Evolutionary conservation across 169 alveolate genomes (phyloP).

Genomic region (Babesia ovata): DNA sequence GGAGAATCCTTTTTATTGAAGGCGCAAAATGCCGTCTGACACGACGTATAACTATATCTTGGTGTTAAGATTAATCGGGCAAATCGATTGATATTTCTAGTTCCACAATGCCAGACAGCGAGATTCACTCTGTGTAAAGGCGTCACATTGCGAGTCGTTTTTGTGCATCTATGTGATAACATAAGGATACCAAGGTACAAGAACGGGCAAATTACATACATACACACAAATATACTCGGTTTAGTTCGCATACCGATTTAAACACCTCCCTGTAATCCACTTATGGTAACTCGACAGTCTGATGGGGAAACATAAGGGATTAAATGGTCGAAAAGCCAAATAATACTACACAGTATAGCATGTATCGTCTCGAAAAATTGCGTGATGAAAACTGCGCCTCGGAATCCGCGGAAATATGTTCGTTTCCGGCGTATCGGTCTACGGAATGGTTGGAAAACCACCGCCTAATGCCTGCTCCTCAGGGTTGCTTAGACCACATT

Average conservation of each 20-base stretch:
- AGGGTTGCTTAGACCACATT: constrained; percentile 29
- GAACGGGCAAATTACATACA: background rate
- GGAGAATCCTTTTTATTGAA: background rate
- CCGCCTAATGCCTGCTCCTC: constrained; percentile 51
- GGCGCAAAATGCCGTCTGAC: background rate
- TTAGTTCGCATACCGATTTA: constrained; percentile 9
- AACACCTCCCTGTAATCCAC: background rate
- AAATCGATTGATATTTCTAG: background rate
- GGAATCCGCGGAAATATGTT: background rate
- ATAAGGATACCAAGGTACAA: background rate
- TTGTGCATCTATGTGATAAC: background rate
- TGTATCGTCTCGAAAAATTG: background rate
- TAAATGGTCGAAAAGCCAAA: background rate
- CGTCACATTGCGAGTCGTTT: constrained; percentile 3
- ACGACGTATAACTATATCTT: background rate
- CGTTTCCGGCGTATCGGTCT: constrained; percentile 68
- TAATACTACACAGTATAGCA: background rate
- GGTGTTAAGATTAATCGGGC: background rate
- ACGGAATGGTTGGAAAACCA: constrained; percentile 62
- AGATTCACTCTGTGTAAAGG: background rate
- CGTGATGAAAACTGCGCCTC: background rate
- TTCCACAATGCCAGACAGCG: background rate
- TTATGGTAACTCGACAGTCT: background rate
- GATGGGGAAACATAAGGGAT: background rate
- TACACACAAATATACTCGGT: background rate